A percentile compares a stretch with the other conserved stretches of the same genome.
phyloP scores from a whole-genome alignment of 1,284 basidiomycete genomes.

The Sanguinoderma infundibulare region DNA sequence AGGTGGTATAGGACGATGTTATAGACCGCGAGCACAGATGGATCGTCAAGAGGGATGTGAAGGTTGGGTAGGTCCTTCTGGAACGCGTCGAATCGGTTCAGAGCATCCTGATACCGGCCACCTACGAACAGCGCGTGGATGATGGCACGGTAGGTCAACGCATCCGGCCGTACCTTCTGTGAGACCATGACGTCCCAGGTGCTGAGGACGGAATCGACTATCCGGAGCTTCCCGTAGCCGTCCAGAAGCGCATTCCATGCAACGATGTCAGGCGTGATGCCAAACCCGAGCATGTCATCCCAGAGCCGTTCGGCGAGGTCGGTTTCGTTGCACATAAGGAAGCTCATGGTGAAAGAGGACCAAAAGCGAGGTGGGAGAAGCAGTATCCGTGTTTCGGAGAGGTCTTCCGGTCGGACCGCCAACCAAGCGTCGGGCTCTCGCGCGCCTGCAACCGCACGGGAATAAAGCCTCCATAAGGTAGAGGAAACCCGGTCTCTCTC shows the following conservation, averaged over 20 bases:
- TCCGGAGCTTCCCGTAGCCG: conserved; percentile 54
- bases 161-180: conserved; percentile 55
- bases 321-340: conserved; percentile 53
- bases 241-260: conserved; percentile 72
- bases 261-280: conserved; percentile 50
- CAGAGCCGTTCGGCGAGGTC: conserved; percentile 65
- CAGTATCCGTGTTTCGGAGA: conserved; percentile 45
- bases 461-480: conserved; percentile 51
- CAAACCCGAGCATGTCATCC: conserved; percentile 61
- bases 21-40: conserved; percentile 48
- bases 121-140: conserved; percentile 58
- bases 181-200: conserved; percentile 66
- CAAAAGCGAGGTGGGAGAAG: conserved; percentile 60
- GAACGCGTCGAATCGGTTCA: conserved; percentile 56
- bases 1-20: conserved; percentile 70
- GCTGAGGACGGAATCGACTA: conserved; percentile 49
- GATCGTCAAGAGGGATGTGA: not conserved
- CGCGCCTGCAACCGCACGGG: conserved; percentile 53
- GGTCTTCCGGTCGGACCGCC: conserved; percentile 41
- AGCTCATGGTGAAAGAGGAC: conserved; percentile 65
- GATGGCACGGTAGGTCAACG: conserved; percentile 62
- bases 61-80: conserved; percentile 30
- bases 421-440: conserved; percentile 50
- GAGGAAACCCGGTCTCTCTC: conserved; percentile 36
- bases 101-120: conserved; percentile 48